phyloP scores from a whole-genome alignment of 2,329 filamentous ascomycete species.

The Coniochaeta sp. region DNA sequence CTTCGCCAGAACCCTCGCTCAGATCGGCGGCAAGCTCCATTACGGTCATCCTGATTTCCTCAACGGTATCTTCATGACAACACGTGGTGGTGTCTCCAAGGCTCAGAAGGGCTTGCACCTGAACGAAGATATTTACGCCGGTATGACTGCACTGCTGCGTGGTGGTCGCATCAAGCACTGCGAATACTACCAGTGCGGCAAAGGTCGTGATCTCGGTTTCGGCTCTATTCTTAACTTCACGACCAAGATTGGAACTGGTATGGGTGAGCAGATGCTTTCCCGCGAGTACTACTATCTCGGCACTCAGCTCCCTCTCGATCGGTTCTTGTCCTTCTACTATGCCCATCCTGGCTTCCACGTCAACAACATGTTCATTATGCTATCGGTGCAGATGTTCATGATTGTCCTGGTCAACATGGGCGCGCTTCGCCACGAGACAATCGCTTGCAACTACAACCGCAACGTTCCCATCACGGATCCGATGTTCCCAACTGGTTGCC shows the following conservation, averaged over 20 bases:
- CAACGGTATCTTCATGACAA: conserved; percentile 98
- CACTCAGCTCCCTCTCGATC: conserved; percentile 91
- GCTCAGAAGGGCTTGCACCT: conserved; percentile 98
- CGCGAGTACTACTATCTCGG: conserved; percentile 99
- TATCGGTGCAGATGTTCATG: conserved; percentile 99
- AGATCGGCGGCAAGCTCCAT: conserved; percentile 97
- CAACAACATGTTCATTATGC: conserved; percentile 99
- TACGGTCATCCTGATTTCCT: conserved; percentile 99
- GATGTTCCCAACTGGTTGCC: conserved; percentile 79
- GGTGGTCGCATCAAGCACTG: conserved; percentile 99
- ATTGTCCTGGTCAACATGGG: conserved; percentile 85
- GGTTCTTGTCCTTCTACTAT: conserved; percentile 99
- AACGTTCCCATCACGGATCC: conserved; percentile 89
- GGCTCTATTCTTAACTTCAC: conserved; percentile 99
- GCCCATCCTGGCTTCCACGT: conserved; percentile 98
- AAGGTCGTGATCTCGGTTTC: conserved; percentile 99
- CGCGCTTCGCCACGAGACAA: conserved; percentile 80
- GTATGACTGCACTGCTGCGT: conserved; percentile 93
- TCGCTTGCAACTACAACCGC: conserved; percentile 77
- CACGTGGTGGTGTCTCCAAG: conserved; percentile 96
- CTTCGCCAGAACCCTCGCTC: conserved; percentile 90
- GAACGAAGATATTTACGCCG: conserved; percentile 99
- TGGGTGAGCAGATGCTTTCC: conserved; percentile 98
- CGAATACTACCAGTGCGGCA: conserved; percentile 99
- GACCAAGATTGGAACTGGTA: conserved; percentile 99